Conservation (phyloP, 1,139 yeast species). For the Candida dubliniensis region DNA sequence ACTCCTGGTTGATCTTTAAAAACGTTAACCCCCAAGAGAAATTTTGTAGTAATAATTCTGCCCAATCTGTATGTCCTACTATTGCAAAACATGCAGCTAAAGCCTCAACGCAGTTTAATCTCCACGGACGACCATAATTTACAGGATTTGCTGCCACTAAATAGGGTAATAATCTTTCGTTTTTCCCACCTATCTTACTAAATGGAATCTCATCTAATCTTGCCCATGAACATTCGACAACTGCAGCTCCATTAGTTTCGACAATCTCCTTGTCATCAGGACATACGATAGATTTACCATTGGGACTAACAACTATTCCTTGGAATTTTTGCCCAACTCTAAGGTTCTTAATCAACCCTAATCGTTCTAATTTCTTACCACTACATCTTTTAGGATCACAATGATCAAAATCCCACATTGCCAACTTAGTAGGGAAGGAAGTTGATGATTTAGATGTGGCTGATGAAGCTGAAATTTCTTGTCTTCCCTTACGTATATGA, state of each 20-base stretch:
- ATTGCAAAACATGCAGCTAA: slow-evolving; percentile 96
- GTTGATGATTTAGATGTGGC: not conserved
- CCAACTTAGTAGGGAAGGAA: slow-evolving; percentile 65
- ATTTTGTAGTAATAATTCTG: slow-evolving; percentile 67
- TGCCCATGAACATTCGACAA: slow-evolving; percentile 99
- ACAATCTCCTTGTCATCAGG: slow-evolving; percentile 83
- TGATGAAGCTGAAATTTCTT: slow-evolving; percentile 35
- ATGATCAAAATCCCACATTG: slow-evolving; percentile 97
- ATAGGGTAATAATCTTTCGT: slow-evolving; percentile 86
- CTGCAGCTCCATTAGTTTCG: slow-evolving; percentile 85
- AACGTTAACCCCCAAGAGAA: slow-evolving; percentile 94
- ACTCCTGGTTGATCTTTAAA: slow-evolving; percentile 75
- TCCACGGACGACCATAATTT: slow-evolving; percentile 96
- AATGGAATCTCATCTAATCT: slow-evolving; percentile 94
- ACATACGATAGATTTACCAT: slow-evolving; percentile 87
- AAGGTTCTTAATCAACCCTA: slow-evolving; percentile 77
- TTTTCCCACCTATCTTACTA: slow-evolving; percentile 83
- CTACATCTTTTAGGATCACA: slow-evolving; percentile 98
- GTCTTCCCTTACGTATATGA: slow-evolving; percentile 50
- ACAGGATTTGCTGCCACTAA: slow-evolving; percentile 96
- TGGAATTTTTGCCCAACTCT: slow-evolving; percentile 88
- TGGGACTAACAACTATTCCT: slow-evolving; percentile 91
- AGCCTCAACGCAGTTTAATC: slow-evolving; percentile 94
- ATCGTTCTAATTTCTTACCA: slow-evolving; percentile 87
- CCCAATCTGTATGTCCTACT: slow-evolving; percentile 91